A percentile compares a stretch with the other conserved stretches of the same genome.
Conservation (phyloP, 306 rosid genomes). For the Sophora flavescens region DNA sequence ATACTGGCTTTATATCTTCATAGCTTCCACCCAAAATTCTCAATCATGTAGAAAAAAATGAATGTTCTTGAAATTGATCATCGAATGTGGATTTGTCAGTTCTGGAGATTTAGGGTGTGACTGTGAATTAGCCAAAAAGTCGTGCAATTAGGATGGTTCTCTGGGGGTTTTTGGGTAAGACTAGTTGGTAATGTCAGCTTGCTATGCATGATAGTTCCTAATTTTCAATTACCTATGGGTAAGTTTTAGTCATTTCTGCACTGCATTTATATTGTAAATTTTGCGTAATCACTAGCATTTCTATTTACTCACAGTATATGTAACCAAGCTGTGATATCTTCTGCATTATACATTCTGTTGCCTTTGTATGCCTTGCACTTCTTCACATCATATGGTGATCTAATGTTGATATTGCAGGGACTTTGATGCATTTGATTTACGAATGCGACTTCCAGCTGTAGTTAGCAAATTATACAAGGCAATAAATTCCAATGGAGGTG, state of each 20-base stretch:
- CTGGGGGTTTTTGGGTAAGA: slow-evolving; percentile 9
- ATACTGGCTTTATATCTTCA: not conserved
- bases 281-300: slow-evolving; percentile 16
- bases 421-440: slow-evolving; percentile 86
- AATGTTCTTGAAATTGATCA: not conserved
- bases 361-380: slow-evolving; percentile 38
- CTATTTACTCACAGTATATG: slow-evolving; percentile 24
- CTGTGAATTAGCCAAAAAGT: not conserved
- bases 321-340: slow-evolving; percentile 25
- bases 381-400: slow-evolving; percentile 37
- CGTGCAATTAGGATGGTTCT: not conserved
- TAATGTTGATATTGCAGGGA: slow-evolving; percentile 72
- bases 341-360: slow-evolving; percentile 13
- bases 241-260: slow-evolving; percentile 21
- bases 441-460: slow-evolving; percentile 82
- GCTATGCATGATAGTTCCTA: slow-evolving; percentile 15
- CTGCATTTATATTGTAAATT: slow-evolving; percentile 16
- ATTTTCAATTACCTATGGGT: slow-evolving; percentile 14
- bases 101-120: slow-evolving; percentile 27
- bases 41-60: not conserved
- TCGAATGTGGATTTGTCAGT: not conserved
- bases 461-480: slow-evolving; percentile 82
- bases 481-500: slow-evolving; percentile 81
- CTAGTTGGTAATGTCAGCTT: slow-evolving; percentile 32
- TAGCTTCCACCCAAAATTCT: not conserved